Percentiles rank a stretch among this genome's conserved stretches.
Evolutionary conservation across 2,329 filamentous ascomycete species (phyloP).

Genomic region (Fusarium solani-melongenae): DNA sequence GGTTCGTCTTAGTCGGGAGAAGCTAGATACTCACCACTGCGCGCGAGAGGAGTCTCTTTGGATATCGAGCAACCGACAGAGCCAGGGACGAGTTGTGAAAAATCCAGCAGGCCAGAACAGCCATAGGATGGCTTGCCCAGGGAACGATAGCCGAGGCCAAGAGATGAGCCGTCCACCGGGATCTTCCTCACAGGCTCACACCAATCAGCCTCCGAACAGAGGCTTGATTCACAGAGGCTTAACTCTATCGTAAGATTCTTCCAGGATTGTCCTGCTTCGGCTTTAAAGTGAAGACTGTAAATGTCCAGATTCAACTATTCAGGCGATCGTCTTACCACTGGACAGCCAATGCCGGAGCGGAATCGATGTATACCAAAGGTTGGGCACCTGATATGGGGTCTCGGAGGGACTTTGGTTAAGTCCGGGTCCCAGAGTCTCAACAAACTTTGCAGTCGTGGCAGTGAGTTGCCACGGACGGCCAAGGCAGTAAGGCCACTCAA

Average conservation of each 20-base stretch:
- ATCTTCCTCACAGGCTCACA: constrained; percentile 29
- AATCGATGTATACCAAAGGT: neutral
- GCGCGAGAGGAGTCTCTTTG: constrained; percentile 49
- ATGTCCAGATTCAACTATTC: neutral
- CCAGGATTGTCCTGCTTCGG: neutral
- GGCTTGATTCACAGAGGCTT: constrained; percentile 23
- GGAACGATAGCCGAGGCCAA: constrained; percentile 46
- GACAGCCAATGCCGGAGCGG: neutral
- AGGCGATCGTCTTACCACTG: neutral
- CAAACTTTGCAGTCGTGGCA: neutral
- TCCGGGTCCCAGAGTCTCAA: neutral
- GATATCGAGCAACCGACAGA: constrained; percentile 14
- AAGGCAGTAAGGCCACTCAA: neutral
- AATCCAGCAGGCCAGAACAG: constrained; percentile 30
- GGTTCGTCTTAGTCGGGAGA: constrained; percentile 49
- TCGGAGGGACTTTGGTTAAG: neutral
- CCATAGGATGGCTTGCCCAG: constrained; percentile 45
- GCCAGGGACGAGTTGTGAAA: constrained; percentile 40
- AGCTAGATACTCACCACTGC: constrained; percentile 52
- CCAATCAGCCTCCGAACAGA: constrained; percentile 18
- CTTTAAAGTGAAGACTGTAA: neutral
- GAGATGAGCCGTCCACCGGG: constrained; percentile 42
- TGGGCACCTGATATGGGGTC: neutral
- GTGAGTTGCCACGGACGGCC: neutral
- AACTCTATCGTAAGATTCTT: neutral